Percentiles rank a stretch among this genome's conserved stretches.
phyloP scores from a whole-genome alignment of 1,139 yeast genomes.

The Yamadazyma diddensiae region DNA sequence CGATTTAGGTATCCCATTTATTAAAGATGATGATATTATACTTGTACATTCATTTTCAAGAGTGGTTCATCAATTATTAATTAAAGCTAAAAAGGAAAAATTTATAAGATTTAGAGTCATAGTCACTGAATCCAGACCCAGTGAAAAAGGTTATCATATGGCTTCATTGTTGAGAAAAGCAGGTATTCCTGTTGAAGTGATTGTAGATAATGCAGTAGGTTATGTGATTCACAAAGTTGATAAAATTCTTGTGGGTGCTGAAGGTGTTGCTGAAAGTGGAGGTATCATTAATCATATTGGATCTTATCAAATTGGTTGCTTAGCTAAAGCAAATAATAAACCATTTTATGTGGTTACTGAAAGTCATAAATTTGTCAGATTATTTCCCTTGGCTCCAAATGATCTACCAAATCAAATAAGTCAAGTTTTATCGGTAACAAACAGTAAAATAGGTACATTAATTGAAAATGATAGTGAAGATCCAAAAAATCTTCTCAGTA shows the following conservation, averaged over 20 bases:
- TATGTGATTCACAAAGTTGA: constrained; percentile 88
- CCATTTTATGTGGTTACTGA: constrained; percentile 96
- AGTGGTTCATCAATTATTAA: constrained; percentile 76
- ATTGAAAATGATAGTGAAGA: constrained; percentile 21
- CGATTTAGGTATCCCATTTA: constrained; percentile 80
- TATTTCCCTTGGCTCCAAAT: constrained; percentile 91
- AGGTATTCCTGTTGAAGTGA: constrained; percentile 89
- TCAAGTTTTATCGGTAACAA: constrained; percentile 21
- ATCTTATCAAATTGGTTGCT: constrained; percentile 88
- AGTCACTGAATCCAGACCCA: constrained; percentile 91
- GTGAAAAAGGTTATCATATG: constrained; percentile 75
- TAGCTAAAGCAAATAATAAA: constrained; percentile 86
- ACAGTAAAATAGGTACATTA: constrained; percentile 8
- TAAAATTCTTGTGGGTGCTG: constrained; percentile 95
- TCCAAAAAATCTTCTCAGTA: constrained; percentile 23
- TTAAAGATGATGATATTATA: constrained; percentile 88
- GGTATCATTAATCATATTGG: constrained; percentile 97
- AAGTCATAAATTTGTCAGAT: constrained; percentile 91
- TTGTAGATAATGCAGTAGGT: constrained; percentile 94
- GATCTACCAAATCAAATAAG: constrained; percentile 74
- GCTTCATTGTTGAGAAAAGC: constrained; percentile 64
- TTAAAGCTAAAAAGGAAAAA: constrained; percentile 67
- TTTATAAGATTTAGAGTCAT: constrained; percentile 83
- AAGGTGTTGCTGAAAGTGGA: constrained; percentile 98
- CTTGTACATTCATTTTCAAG: constrained; percentile 91